phyloP scores from a whole-genome alignment of 257 asterid genomes.

The Fraxinus americana region DNA sequence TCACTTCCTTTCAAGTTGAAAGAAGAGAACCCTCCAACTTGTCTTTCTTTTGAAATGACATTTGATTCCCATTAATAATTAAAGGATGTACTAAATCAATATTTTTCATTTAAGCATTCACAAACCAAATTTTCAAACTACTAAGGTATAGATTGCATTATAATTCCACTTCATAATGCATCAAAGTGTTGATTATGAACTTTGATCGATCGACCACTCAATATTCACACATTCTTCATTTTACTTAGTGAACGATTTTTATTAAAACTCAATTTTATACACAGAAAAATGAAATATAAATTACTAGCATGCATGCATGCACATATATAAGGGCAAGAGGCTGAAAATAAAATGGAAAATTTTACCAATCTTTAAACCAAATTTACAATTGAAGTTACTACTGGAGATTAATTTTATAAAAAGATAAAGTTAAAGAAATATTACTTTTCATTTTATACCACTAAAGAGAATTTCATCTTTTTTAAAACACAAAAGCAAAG shows the following conservation, averaged over 20 bases:
- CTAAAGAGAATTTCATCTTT: not conserved
- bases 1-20: conserved; percentile 20
- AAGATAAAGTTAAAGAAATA: not conserved
- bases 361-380: too few species aligned
- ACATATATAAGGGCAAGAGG: too few species aligned
- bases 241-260: too few species aligned
- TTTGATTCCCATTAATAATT: not conserved
- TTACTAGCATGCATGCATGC: too few species aligned
- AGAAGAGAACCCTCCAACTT: not conserved
- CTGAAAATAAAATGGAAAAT: too few species aligned
- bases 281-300: too few species aligned
- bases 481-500: not conserved
- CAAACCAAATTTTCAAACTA: not conserved
- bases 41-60: conserved; percentile 11
- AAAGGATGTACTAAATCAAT: not conserved
- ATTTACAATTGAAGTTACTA: not conserved
- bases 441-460: not conserved
- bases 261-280: too few species aligned
- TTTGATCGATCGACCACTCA: too few species aligned
- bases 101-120: too few species aligned
- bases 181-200: too few species aligned
- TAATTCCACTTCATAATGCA: not conserved
- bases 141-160: too few species aligned
- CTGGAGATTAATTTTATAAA: not conserved
- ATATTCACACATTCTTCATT: too few species aligned